These are phyloP conservation scores for Rhodotorula diobovata DNA, from an alignment of 768 basidiomycete genomes.

Conservation along the genomic window DNA sequence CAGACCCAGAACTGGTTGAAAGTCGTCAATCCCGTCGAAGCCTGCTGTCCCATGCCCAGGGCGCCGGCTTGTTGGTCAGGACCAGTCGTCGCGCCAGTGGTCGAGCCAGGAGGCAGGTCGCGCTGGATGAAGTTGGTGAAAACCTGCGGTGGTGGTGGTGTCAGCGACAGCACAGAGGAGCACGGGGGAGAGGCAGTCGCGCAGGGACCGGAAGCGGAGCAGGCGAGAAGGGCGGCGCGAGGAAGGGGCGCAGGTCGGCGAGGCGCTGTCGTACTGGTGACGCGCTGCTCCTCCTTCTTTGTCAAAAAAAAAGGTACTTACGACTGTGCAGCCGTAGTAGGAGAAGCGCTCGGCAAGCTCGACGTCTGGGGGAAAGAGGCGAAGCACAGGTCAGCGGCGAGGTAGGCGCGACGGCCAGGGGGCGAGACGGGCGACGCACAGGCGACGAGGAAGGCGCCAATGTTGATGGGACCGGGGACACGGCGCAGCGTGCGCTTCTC, in stretches of 20 bases:
- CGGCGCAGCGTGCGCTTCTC: slow-evolving; percentile 41
- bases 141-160: not conserved
- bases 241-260: too few species aligned
- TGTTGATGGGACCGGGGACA: slow-evolving; percentile 41
- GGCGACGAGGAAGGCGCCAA: slow-evolving; percentile 56
- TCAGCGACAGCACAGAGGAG: not conserved
- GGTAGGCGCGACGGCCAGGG: too few species aligned
- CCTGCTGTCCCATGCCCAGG: slow-evolving; percentile 57
- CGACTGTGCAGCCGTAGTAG: slow-evolving; percentile 48
- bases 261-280: too few species aligned
- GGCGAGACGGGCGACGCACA: not conserved
- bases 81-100: slow-evolving; percentile 53
- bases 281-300: too few species aligned
- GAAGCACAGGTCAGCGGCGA: too few species aligned
- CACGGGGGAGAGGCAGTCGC: not conserved
- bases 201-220: not conserved
- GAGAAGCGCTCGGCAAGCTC: slow-evolving; percentile 74
- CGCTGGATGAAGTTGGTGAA: slow-evolving; percentile 66
- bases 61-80: slow-evolving; percentile 31
- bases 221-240: too few species aligned
- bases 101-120: slow-evolving; percentile 51
- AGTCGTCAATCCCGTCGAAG: slow-evolving; percentile 61
- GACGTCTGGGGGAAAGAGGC: slow-evolving; percentile 50
- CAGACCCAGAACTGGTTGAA: slow-evolving; percentile 45
- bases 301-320: too few species aligned